Conservation (phyloP, 2,329 filamentous ascomycete genomes). For the Colletotrichum sidae region DNA sequence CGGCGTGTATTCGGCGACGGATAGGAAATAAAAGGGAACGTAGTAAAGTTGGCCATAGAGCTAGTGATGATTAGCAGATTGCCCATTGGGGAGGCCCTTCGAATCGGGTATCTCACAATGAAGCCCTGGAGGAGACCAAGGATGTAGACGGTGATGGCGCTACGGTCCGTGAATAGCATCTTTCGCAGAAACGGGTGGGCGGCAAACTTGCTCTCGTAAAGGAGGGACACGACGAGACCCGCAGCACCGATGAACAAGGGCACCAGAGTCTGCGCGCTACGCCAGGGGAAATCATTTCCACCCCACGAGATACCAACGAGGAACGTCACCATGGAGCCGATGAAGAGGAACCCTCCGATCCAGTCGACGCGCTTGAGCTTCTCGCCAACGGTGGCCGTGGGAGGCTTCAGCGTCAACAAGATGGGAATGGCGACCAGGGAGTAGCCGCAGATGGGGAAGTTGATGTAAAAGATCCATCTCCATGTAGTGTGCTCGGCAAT, state of each 20-base stretch:
- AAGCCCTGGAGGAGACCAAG: slow-evolving; percentile 48
- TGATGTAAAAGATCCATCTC: slow-evolving; percentile 62
- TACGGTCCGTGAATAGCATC: slow-evolving; percentile 44
- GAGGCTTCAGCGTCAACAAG: slow-evolving; percentile 54
- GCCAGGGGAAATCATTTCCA: slow-evolving; percentile 57
- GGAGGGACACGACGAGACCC: slow-evolving; percentile 50
- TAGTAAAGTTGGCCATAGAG: slow-evolving; percentile 49
- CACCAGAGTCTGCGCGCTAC: slow-evolving; percentile 50
- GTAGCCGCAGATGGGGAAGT: slow-evolving; percentile 56
- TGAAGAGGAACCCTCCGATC: slow-evolving; percentile 58
- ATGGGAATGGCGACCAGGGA: slow-evolving; percentile 53
- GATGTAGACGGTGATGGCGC: slow-evolving; percentile 45
- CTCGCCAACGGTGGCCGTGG: slow-evolving; percentile 44
- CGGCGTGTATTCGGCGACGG: slow-evolving; percentile 47
- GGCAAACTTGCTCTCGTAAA: slow-evolving; percentile 51
- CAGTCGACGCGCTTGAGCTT: slow-evolving; percentile 57
- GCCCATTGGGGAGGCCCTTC: neutral
- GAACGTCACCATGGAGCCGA: slow-evolving; percentile 54
- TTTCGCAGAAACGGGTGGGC: slow-evolving; percentile 47
- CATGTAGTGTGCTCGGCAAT: slow-evolving; percentile 52
- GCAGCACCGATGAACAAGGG: slow-evolving; percentile 57
- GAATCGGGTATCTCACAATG: slow-evolving; percentile 40
- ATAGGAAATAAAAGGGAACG: slow-evolving; percentile 52
- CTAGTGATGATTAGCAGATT: slow-evolving; percentile 11
- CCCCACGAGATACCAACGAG: slow-evolving; percentile 61